Evolutionary conservation across 1,139 yeast species (phyloP), one percentile per base, ranked within the genome.

Genomic region (Waltiozyma sp.): DNA sequence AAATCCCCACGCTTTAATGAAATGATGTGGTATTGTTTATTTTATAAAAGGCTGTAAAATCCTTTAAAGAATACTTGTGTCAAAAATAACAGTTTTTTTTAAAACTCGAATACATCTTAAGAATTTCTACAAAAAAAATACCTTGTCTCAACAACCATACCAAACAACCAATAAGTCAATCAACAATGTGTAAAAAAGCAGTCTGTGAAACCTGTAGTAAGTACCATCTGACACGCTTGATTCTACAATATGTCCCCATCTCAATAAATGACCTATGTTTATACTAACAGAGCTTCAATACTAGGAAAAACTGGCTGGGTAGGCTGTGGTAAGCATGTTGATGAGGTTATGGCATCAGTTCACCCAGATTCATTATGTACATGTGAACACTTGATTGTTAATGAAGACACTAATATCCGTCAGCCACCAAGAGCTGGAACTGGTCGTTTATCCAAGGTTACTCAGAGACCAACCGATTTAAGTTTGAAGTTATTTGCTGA

Each of bases 241-340:
- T n/a, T n/a, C n/a, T n/a, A n/a, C n/a, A n/a, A n/a, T n/a, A n/a
- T n/a, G n/a, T n/a, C n/a, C n/a, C n/a, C n/a, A n/a, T n/a, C n/a
- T 26, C 28, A 26, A 26, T 26, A 6, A 26, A 26, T 7, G 28
- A 13, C 13, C 28, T 7, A 28, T 8, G 23, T 33, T n/a, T n/a
- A 37, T 40, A 15, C 37, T 38, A 19, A 16, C 15, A 4, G 14
- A n/a, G 4, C 10, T 33, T 16, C n/a, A 16, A 3, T 3, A 6
- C 24, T 21, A 51, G 56, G 64, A 46, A 63, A 62, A 45, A 63
- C 64, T 44, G 56, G 68, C 28, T 69, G 73, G 73, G 64, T 70
- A 33, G 72, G 72, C 14, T 65, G 69, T 45, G 69, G 70, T 21
- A 39, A 56, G 19, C 70, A 68, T 48, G 58, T 67, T 19, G 45